Percentiles rank a stretch among this genome's conserved stretches.
Evolutionary conservation across 1,139 yeast genomes (phyloP).

Genomic region (Yamadazyma pseudoaaseri): DNA sequence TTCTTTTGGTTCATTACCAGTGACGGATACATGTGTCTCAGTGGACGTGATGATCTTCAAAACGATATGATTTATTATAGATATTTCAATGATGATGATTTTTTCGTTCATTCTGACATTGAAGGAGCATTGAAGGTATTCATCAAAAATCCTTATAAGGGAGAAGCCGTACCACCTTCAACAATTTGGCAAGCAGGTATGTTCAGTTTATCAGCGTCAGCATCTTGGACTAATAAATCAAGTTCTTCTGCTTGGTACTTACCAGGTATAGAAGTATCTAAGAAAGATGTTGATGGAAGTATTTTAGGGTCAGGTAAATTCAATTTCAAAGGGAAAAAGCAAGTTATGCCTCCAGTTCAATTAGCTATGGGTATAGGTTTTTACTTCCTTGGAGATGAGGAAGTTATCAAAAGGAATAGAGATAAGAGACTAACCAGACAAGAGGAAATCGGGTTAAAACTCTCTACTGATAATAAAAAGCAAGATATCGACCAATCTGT

Average conservation of each 20-base stretch:
- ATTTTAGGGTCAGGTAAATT: conserved; percentile 67
- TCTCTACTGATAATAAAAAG: conserved; percentile 38
- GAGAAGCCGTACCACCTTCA: conserved; percentile 71
- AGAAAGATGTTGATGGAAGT: conserved; percentile 63
- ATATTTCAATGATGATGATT: conserved; percentile 72
- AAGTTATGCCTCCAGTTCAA: conserved; percentile 75
- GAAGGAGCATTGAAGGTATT: conserved; percentile 76
- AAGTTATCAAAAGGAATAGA: conserved; percentile 42
- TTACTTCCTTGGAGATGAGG: conserved; percentile 67
- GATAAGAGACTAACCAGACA: conserved; percentile 37
- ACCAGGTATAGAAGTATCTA: conserved; percentile 61
- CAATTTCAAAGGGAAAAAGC: conserved; percentile 55
- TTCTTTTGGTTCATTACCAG: conserved; percentile 88
- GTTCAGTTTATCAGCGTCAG: conserved; percentile 74
- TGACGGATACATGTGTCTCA: conserved; percentile 84
- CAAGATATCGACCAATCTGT: conserved; percentile 25
- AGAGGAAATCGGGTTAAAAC: conserved; percentile 46
- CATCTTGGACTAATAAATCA: conserved; percentile 86
- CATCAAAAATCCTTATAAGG: conserved; percentile 69
- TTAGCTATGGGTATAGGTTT: conserved; percentile 89
- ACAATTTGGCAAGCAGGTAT: conserved; percentile 90
- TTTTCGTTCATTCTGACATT: conserved; percentile 71
- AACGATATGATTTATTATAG: conserved; percentile 80
- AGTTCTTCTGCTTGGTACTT: conserved; percentile 86
- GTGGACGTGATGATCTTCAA: conserved; percentile 85